Conservation (phyloP, 31 red algal genomes). For the Endocladia muricata region DNA sequence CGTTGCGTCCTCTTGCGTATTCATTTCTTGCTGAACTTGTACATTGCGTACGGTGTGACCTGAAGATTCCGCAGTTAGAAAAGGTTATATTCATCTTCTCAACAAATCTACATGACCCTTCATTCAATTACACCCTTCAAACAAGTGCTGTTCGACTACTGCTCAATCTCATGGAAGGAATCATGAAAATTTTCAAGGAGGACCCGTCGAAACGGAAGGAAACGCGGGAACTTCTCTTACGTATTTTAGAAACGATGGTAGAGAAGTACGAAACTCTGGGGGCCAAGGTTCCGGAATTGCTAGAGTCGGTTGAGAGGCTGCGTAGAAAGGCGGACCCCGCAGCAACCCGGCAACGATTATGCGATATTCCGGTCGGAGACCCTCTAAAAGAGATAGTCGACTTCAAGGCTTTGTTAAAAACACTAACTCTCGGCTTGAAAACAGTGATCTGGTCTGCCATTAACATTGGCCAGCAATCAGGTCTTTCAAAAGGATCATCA, state of each 20-base stretch:
- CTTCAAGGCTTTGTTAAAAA: slow-evolving; percentile 71
- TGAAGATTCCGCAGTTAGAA: slow-evolving; percentile 75
- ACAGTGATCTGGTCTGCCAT: slow-evolving; percentile 90
- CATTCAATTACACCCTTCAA: slow-evolving; percentile 79
- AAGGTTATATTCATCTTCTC: slow-evolving; percentile 93
- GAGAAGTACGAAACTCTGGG: slow-evolving; percentile 73
- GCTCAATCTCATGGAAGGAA: slow-evolving; percentile 92
- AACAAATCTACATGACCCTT: slow-evolving; percentile 94
- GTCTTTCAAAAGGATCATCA: background rate
- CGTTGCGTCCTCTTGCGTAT: slow-evolving; percentile 92
- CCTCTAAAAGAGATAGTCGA: slow-evolving; percentile 81
- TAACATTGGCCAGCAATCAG: slow-evolving; percentile 29
- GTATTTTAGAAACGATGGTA: slow-evolving; percentile 91
- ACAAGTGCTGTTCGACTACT: slow-evolving; percentile 92
- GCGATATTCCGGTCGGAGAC: slow-evolving; percentile 65
- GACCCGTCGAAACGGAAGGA: background rate
- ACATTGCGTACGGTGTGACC: slow-evolving; percentile 80
- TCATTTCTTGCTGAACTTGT: slow-evolving; percentile 98
- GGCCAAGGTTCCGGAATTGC: slow-evolving; percentile 63
- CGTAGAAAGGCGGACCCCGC: slow-evolving; percentile 28
- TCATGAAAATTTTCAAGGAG: slow-evolving; percentile 53
- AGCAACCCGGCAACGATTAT: slow-evolving; percentile 24
- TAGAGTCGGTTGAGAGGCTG: slow-evolving; percentile 45
- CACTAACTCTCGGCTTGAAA: slow-evolving; percentile 89
- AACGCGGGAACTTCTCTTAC: slow-evolving; percentile 78